Conservation (phyloP, 768 basidiomycete species). For the Leccinum fibrillosum region DNA sequence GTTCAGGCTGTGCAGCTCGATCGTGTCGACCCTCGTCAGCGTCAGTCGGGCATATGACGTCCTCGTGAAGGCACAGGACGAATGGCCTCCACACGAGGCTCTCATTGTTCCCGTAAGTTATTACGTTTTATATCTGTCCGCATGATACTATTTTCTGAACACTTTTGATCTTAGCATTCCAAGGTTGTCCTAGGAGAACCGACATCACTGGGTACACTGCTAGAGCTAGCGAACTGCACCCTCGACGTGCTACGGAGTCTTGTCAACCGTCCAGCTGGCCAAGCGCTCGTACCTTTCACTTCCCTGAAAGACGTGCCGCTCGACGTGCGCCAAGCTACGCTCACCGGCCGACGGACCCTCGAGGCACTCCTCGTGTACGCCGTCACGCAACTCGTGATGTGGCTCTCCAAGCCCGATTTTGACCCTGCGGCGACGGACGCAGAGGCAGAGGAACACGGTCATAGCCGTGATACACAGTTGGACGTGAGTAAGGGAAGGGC, state of each 20-base stretch:
- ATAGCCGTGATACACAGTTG: constrained; percentile 10
- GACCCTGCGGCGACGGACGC: constrained; percentile 41
- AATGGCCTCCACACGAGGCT: constrained; percentile 69
- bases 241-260: constrained; percentile 72
- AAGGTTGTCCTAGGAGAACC: constrained; percentile 82
- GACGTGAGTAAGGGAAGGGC: constrained; percentile 37
- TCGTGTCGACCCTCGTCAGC: constrained; percentile 65
- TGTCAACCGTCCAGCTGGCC: constrained; percentile 55
- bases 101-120: constrained; percentile 68
- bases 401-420: constrained; percentile 71
- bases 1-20: constrained; percentile 65
- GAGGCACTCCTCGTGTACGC: constrained; percentile 70
- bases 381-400: constrained; percentile 75
- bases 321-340: constrained; percentile 54
- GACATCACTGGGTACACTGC: constrained; percentile 79
- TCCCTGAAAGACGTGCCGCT: constrained; percentile 33
- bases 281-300: constrained; percentile 42
- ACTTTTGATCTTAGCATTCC: constrained; percentile 56
- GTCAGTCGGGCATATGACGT: constrained; percentile 70
- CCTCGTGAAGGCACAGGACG: constrained; percentile 59
- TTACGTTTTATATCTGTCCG: neutral
- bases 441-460: constrained; percentile 43
- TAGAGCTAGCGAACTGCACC: constrained; percentile 80
- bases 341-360: constrained; percentile 56
- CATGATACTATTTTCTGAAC: neutral